Evolutionary conservation across 192 early-diverging fungal genomes (phyloP).

Genomic region (Coemansia umbellata): DNA sequence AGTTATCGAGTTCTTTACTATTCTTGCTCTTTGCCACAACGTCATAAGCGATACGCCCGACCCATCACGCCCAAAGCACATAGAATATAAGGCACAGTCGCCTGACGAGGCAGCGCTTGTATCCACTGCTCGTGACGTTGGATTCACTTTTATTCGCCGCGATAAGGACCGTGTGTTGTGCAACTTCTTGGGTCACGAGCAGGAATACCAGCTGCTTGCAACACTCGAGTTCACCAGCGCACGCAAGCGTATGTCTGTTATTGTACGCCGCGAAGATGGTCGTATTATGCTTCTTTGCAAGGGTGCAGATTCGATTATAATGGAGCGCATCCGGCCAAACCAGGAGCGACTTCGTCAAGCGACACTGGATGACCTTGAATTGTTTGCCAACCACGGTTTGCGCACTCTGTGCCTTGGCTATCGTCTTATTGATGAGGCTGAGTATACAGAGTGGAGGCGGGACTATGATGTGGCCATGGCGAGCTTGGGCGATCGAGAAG

Average conservation of each 20-base stretch:
- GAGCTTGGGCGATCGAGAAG: constrained; percentile 75
- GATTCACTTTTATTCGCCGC: constrained; percentile 78
- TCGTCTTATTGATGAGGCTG: constrained; percentile 63
- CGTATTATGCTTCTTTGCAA: constrained; percentile 82
- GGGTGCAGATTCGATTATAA: constrained; percentile 94
- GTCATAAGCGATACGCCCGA: constrained; percentile 67
- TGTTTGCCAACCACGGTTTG: constrained; percentile 75
- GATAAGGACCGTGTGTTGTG: constrained; percentile 63
- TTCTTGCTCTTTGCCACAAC: constrained; percentile 85
- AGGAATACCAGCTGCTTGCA: constrained; percentile 62
- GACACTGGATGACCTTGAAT: constrained; percentile 73
- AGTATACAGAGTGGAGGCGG: constrained; percentile 67
- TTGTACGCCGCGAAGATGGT: constrained; percentile 72
- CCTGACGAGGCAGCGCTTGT: constrained; percentile 96
- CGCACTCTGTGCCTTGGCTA: constrained; percentile 88
- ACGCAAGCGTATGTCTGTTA: constrained; percentile 96
- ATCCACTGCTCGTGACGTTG: constrained; percentile 75
- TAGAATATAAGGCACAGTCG: constrained; percentile 89
- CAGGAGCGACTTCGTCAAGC: constrained; percentile 66
- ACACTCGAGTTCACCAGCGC: constrained; percentile 89
- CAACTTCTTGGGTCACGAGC: constrained; percentile 70
- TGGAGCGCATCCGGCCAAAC: constrained; percentile 68
- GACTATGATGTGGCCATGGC: constrained; percentile 71
- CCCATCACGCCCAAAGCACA: constrained; percentile 38
- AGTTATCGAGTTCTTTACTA: constrained; percentile 76